These are phyloP conservation scores for Ichthyophthirius multifiliis DNA, from an alignment of 169 alveolate species.

Conservation along the genomic window DNA sequence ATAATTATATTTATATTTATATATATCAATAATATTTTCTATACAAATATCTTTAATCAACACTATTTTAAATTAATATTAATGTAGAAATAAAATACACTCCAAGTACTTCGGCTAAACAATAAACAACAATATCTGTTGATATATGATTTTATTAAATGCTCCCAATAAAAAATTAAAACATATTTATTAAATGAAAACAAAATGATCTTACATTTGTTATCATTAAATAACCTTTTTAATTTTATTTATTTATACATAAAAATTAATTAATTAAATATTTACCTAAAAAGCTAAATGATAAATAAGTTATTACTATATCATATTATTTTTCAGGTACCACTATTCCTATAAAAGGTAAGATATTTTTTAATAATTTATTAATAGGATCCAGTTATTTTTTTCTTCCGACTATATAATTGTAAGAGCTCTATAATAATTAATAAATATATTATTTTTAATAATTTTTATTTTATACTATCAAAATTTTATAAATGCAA, in stretches of 20 bases:
- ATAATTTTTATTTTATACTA: too few relatives aligned
- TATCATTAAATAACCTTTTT: slow-evolving; percentile 10
- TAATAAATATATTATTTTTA: too few relatives aligned
- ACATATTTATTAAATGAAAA: slow-evolving; percentile 19
- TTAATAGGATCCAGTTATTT: slow-evolving; percentile 41
- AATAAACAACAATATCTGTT: slow-evolving; percentile 18
- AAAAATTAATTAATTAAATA: too few relatives aligned
- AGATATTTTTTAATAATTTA: slow-evolving; percentile 22
- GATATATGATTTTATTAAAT: neutral
- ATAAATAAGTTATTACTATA: slow-evolving; percentile 14
- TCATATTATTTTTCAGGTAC: slow-evolving; percentile 19
- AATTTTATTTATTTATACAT: neutral
- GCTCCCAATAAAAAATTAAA: slow-evolving; percentile 24
- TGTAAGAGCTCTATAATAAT: slow-evolving; percentile 24
- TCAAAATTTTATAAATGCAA: neutral
- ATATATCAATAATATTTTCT: too few relatives aligned
- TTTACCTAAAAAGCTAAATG: slow-evolving; percentile 31
- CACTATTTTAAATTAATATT: slow-evolving; percentile 8
- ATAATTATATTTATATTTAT: too few relatives aligned
- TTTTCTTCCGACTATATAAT: slow-evolving; percentile 30
- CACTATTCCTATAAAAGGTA: slow-evolving; percentile 23
- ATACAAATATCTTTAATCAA: slow-evolving; percentile 25
- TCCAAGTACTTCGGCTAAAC: slow-evolving; percentile 34
- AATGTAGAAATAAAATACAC: slow-evolving; percentile 39
- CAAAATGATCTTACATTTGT: slow-evolving; percentile 37